phyloP scores from a whole-genome alignment of 306 rosid genomes.

The Vigna nakashimae region DNA sequence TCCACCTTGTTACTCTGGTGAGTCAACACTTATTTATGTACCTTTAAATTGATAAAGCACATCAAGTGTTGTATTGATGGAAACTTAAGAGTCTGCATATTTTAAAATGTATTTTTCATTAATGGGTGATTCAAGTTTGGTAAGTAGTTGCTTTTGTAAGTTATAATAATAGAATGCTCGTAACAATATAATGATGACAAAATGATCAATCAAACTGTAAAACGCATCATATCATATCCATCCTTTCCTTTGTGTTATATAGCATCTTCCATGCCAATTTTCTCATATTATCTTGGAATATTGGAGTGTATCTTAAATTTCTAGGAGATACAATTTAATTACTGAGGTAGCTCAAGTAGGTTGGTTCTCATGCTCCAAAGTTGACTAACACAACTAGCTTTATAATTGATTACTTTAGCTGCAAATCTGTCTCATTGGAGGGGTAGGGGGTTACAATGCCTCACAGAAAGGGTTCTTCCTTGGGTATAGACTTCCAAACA shows the following conservation, averaged over 20 bases:
- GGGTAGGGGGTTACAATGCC: too few species aligned
- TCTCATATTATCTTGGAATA: background rate
- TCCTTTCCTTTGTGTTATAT: constrained; percentile 5
- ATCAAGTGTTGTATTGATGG: constrained; percentile 25
- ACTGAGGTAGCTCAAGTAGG: constrained; percentile 1
- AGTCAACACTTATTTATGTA: constrained; percentile 48
- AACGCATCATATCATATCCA: background rate
- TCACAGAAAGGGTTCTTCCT: too few species aligned
- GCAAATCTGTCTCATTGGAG: too few species aligned
- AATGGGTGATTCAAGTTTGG: constrained; percentile 12
- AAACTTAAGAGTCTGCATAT: constrained; percentile 15
- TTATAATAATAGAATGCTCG: background rate
- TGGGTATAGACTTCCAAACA: too few species aligned
- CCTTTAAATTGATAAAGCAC: constrained; percentile 31
- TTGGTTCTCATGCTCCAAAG: too few species aligned
- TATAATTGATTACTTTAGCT: too few species aligned
- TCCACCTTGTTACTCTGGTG: constrained; percentile 85
- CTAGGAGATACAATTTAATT: background rate
- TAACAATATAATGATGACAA: background rate
- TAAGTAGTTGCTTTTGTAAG: constrained; percentile 4
- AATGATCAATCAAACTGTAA: constrained; percentile 1
- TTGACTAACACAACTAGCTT: too few species aligned
- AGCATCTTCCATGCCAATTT: background rate
- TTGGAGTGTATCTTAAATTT: too few species aligned
- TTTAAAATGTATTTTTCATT: constrained; percentile 17